Evolutionary conservation across 345 rosid genomes (phyloP).

Genomic region (Euphorbia lathyris): DNA sequence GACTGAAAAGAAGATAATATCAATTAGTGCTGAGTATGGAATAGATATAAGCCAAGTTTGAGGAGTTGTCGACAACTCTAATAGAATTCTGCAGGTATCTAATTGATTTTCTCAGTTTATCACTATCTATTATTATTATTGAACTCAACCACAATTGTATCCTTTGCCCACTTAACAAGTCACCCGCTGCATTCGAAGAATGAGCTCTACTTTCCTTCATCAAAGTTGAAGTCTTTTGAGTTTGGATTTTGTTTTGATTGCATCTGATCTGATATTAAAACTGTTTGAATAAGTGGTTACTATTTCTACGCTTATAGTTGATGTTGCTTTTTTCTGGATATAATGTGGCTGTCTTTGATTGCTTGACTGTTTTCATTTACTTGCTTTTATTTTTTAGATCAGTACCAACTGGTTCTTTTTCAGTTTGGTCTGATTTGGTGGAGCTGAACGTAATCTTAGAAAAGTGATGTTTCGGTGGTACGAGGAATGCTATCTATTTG

Average conservation of each 20-base stretch:
- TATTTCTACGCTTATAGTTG: not conserved
- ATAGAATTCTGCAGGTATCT: slow-evolving; percentile 47
- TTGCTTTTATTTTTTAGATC: not conserved
- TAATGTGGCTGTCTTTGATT: not conserved
- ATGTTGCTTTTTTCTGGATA: not conserved
- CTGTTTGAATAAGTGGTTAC: no score
- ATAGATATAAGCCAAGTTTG: slow-evolving; percentile 50
- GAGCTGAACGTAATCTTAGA: not conserved
- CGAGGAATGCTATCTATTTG: not conserved
- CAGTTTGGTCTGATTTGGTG: not conserved
- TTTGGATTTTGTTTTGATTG: no score
- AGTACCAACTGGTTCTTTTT: no score
- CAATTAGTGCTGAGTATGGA: slow-evolving; percentile 43
- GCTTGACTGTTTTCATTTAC: not conserved
- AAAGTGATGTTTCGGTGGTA: not conserved
- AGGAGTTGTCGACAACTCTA: slow-evolving; percentile 53
- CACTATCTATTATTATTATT: no score
- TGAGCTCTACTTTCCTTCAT: no score
- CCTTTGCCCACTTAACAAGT: no score
- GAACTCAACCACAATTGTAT: no score
- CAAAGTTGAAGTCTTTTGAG: no score
- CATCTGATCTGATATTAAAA: no score
- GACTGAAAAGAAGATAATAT: slow-evolving; percentile 45
- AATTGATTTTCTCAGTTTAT: no score
- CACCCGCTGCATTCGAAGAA: no score